A percentile compares a stretch with the other conserved stretches of the same genome.
These are phyloP conservation scores for Coprinellus micaceus DNA, from an alignment of 768 basidiomycete genomes.

Conservation along the genomic window DNA sequence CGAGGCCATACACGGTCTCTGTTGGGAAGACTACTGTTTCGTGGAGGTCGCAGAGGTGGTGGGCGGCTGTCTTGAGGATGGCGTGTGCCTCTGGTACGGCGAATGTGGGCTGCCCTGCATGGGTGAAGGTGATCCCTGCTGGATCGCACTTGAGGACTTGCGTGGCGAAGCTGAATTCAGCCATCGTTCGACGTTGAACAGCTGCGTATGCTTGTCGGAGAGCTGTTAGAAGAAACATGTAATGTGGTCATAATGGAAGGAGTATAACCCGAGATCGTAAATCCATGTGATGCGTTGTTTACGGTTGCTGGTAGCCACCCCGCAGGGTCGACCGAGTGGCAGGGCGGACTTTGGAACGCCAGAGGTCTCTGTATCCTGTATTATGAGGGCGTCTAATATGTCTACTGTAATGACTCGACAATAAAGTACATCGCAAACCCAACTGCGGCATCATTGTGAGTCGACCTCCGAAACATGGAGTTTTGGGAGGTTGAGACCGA, in stretches of 20 bases:
- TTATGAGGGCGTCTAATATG: neutral
- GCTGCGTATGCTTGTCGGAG: constrained; percentile 28
- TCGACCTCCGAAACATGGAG: constrained; percentile 24
- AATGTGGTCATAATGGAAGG: neutral
- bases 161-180: constrained; percentile 22
- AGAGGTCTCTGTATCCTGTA: no score
- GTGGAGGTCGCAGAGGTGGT: constrained; percentile 43
- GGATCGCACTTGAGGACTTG: constrained; percentile 62
- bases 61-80: constrained; percentile 54
- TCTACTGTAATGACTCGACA: neutral
- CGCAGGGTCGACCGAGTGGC: no score
- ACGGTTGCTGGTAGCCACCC: neutral
- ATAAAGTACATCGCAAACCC: neutral
- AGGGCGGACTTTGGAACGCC: no score
- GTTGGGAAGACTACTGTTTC: constrained; percentile 87
- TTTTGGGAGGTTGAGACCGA: constrained; percentile 82
- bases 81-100: constrained; percentile 46
- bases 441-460: neutral
- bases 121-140: constrained; percentile 52
- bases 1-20: constrained; percentile 98
- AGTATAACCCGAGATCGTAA: neutral
- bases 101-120: constrained; percentile 44
- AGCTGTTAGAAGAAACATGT: constrained; percentile 27
- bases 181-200: constrained; percentile 21
- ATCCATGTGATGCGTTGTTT: constrained; percentile 10